Base-by-base conservation (phyloP, 1,284 basidiomycete genomes). In the Phylloporus gajari region DNA sequence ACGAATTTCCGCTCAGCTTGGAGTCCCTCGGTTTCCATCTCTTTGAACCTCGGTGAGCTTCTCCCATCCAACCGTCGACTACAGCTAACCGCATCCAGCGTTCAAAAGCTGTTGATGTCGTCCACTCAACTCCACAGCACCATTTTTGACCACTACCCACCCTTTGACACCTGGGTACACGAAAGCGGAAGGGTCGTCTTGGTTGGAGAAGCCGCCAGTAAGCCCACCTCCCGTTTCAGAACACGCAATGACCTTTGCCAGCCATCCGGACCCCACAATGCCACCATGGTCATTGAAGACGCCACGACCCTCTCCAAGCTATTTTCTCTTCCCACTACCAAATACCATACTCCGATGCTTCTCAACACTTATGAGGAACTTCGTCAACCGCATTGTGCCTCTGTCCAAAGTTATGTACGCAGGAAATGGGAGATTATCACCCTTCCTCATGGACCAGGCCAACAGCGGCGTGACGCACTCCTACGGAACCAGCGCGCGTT, bases 131-230 rank as follows among this genome's bases (percentile, higher is more conserved):
- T 84, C 32, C 80, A 70, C 44, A 78, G 84, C 75, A 84, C 82
- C 70, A 75, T 83, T 71, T 77, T 85, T 81, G 60, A 77, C 70
- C 82, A 79, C 63, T 83, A 81, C 53, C 83, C 82, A 60, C 80
- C 75, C 66, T 83, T 85, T 58, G 85, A 85, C 5, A 86, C 80
- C 44, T 85, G 87, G 78, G 85, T 89, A 5, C 89, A 88, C 72
- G 85, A 87, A 56, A 78, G 80, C 21, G 86, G 84, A n/a, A 85
- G 83, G 68, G 80, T 89, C 6, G 86, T 87, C 27, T 75, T 90
- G 2, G 79, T 89, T 17, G 89, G 88, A 40, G 87, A 89, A 77
- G 85, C 88, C 2, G 88, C 87, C 86, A 65, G 86, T 87, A 67
- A 78, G 75, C 70, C 17, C 35, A 58, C 60, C 27, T 1, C 32